Base-by-base conservation (phyloP, 306 rosid species). In the Quercus agrifolia region DNA sequence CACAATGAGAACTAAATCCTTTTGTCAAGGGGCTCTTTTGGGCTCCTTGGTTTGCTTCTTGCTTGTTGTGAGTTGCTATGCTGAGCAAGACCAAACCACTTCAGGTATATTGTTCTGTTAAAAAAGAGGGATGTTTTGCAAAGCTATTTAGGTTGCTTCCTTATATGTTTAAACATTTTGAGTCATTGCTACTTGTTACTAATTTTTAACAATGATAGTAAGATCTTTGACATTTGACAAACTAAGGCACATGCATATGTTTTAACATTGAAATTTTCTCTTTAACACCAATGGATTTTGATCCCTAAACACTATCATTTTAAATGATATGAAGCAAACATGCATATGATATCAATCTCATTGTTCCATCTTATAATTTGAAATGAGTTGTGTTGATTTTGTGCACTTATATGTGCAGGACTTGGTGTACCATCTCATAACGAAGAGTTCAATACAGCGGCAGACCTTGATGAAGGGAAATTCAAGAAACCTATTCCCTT, bases 1-100 rank as follows among this genome's bases (percentile, higher is more conserved):
- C 54, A 49, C 56, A 25, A 80, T 84, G 87, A 35, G 62, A 81
- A 31, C 63, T n/a, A 63, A 11, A 17, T 56, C 75, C 54, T 49
- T 49, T 49, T 49, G 12, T 58, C 66, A 58, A 21, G 66, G 66
- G 12, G 25, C 66, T 6, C 66, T 58, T 18, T 10, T 58, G 66
- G 9, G 66, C 66, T 19, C 12, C 27, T 58, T 20, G 66, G 66
- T 58, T 21, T 58, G 27, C 25, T 58, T 58, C 27, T 21, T 58
- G 66, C 25, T 58, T 58, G 5, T 25, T 58, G 23, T 58, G 25
- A 58, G 66, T 21, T 58, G 25, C 66, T 19, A 58, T 58, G 66
- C 3, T 58, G 27, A 58, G 3, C 10, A 21, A 18, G 66, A 10
- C 27, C 27, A 58, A 58, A 21, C 66, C 25, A 19, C 13, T 58